These are phyloP conservation scores for Thermothelomyces thermophilus DNA, from an alignment of 2,329 filamentous ascomycete species.

Conservation along the genomic window DNA sequence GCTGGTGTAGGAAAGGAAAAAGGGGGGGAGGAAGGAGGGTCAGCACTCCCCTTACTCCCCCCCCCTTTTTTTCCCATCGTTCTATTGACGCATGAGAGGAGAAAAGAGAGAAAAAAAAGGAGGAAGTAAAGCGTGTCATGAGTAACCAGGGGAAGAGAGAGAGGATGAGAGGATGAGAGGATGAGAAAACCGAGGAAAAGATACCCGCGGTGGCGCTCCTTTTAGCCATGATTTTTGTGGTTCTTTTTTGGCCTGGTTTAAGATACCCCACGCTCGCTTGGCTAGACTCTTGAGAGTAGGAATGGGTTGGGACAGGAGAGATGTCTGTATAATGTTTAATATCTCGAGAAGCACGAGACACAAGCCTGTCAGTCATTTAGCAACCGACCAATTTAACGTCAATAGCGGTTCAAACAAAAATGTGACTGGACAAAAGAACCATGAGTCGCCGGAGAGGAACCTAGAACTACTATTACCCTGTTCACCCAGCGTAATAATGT, in stretches of 20 bases:
- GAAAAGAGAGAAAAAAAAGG: neutral
- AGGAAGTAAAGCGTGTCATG: neutral
- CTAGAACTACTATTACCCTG: too few species aligned
- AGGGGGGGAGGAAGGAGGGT: too few species aligned
- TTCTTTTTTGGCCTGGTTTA: neutral
- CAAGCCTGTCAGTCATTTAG: neutral
- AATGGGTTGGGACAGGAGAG: neutral
- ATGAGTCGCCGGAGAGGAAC: too few species aligned
- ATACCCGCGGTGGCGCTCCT: neutral
- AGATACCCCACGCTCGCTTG: slow-evolving; percentile 15
- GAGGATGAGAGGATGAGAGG: neutral
- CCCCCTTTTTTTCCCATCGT: too few species aligned
- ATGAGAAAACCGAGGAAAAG: neutral
- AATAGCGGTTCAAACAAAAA: too few species aligned
- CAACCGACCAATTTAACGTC: too few species aligned
- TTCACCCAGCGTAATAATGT: too few species aligned
- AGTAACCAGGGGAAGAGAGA: neutral
- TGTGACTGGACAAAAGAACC: too few species aligned
- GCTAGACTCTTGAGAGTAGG: neutral
- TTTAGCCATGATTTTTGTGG: neutral
- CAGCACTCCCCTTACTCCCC: too few species aligned
- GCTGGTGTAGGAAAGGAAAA: too few species aligned
- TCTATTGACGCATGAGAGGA: too few species aligned
- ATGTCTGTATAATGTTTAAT: slow-evolving; percentile 11
- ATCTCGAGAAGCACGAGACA: slow-evolving; percentile 2